A percentile compares a stretch with the other conserved stretches of the same genome.
These are phyloP conservation scores for Macrophomina pseudophaseolina DNA, from an alignment of 2,329 filamentous ascomycete species.

Conservation along the genomic window DNA sequence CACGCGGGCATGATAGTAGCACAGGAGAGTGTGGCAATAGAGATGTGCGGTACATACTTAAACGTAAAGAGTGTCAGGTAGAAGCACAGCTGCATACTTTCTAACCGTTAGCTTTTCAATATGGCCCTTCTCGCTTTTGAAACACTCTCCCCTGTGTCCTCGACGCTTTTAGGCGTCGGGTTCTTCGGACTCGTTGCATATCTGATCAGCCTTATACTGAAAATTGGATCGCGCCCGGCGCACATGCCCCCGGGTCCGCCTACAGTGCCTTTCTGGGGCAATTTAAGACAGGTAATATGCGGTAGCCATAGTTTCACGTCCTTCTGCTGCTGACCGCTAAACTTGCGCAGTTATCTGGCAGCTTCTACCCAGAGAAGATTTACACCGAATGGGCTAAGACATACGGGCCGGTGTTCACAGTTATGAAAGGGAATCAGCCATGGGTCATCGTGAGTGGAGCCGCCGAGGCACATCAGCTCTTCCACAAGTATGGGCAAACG, in stretches of 20 bases:
- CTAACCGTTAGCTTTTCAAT: no score
- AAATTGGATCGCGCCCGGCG: slow-evolving; percentile 35
- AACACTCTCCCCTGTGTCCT: neutral
- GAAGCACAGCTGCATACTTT: no score
- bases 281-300: slow-evolving; percentile 49
- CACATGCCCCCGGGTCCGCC: slow-evolving; percentile 57
- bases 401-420: slow-evolving; percentile 58
- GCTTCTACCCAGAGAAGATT: slow-evolving; percentile 44
- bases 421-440: slow-evolving; percentile 53
- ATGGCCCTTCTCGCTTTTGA: no score
- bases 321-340: neutral
- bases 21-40: no score
- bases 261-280: slow-evolving; percentile 58
- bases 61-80: no score
- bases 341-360: neutral
- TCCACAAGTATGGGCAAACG: slow-evolving; percentile 1
- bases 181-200: neutral
- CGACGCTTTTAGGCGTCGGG: neutral
- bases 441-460: slow-evolving; percentile 13
- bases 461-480: slow-evolving; percentile 2
- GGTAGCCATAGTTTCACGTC: neutral
- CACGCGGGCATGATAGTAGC: no score
- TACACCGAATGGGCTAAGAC: slow-evolving; percentile 59
- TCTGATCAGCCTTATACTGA: neutral
- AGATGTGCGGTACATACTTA: no score